Percentiles rank a stretch among this genome's conserved stretches.
These are phyloP conservation scores for Vanderwaltozyma polyspora DNA, from an alignment of 805 yeast genomes.

Conservation along the genomic window DNA sequence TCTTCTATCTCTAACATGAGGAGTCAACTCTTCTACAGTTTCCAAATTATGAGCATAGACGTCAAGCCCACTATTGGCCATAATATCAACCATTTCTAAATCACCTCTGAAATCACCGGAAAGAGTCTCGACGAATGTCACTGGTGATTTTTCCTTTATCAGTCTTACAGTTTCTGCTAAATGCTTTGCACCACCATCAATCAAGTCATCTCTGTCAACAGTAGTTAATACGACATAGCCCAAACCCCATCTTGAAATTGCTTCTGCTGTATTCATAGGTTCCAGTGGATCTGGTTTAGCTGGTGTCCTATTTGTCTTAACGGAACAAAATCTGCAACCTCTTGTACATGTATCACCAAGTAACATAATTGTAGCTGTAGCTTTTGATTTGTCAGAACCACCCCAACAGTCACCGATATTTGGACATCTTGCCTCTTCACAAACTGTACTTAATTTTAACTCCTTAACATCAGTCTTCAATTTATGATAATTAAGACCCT, in stretches of 20 bases:
- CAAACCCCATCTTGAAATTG: slow-evolving; percentile 93
- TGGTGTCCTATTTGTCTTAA: slow-evolving; percentile 83
- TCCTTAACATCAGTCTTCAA: slow-evolving; percentile 82
- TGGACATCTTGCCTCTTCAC: slow-evolving; percentile 99
- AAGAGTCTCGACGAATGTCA: slow-evolving; percentile 82
- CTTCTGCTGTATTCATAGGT: slow-evolving; percentile 96
- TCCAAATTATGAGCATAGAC: slow-evolving; percentile 96
- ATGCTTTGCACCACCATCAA: slow-evolving; percentile 90
- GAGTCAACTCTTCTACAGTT: slow-evolving; percentile 91
- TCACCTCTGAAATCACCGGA: slow-evolving; percentile 96
- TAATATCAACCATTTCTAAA: slow-evolving; percentile 59
- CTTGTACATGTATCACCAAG: slow-evolving; percentile 98
- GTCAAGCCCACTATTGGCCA: slow-evolving; percentile 82
- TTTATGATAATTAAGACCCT: slow-evolving; percentile 72
- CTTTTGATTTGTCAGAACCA: slow-evolving; percentile 61
- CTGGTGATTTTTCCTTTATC: slow-evolving; percentile 82
- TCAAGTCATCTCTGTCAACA: slow-evolving; percentile 90
- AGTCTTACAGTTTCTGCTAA: slow-evolving; percentile 75
- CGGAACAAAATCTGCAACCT: slow-evolving; percentile 98
- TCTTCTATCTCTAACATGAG: slow-evolving; percentile 89
- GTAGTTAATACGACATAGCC: slow-evolving; percentile 97
- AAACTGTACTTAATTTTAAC: slow-evolving; percentile 82
- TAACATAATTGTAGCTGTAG: slow-evolving; percentile 94
- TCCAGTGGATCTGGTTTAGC: slow-evolving; percentile 87
- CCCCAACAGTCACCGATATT: slow-evolving; percentile 99